Percentiles rank a stretch among this genome's conserved stretches.
Evolutionary conservation across 306 rosid species (phyloP).

Genomic region (Dalbergia oliveri): DNA sequence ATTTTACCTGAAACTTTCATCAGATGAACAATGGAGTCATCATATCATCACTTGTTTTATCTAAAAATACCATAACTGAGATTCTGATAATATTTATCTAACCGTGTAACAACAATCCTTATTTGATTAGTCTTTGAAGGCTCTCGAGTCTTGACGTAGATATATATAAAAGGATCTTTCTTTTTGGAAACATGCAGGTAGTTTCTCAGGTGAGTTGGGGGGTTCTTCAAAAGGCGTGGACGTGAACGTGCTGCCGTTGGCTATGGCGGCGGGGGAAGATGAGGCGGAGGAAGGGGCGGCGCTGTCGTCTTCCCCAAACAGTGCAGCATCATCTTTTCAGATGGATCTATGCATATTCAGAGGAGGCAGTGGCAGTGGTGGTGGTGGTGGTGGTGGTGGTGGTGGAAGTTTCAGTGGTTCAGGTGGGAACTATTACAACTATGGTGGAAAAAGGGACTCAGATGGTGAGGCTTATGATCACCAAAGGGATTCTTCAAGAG

Average conservation of each 20-base stretch:
- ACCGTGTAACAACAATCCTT: too few species aligned
- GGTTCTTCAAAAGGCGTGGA: constrained; percentile 61
- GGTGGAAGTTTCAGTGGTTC: constrained; percentile 38
- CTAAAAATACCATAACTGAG: too few species aligned
- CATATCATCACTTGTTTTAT: too few species aligned
- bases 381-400: background rate
- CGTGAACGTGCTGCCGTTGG: constrained; percentile 59
- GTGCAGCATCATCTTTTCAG: constrained; percentile 79
- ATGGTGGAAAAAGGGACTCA: constrained; percentile 50
- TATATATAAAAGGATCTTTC: too few species aligned
- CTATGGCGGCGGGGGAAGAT: constrained; percentile 45
- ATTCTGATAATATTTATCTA: too few species aligned
- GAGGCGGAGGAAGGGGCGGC: constrained; percentile 65
- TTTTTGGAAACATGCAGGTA: constrained; percentile 49
- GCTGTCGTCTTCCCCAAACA: constrained; percentile 76
- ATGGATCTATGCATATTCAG: constrained; percentile 72
- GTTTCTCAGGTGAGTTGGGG: constrained; percentile 59
- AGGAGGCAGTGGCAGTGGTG: constrained; percentile 14
- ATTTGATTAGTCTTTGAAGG: background rate
- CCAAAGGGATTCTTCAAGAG: constrained; percentile 75
- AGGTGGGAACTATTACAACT: constrained; percentile 43
- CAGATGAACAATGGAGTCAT: too few species aligned
- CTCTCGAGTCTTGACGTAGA: background rate
- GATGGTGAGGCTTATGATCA: constrained; percentile 59
- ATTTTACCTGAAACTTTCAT: too few species aligned